Evolutionary conservation across 192 early-diverging fungal genomes (phyloP).

Genomic region (Coemansia sp.): DNA sequence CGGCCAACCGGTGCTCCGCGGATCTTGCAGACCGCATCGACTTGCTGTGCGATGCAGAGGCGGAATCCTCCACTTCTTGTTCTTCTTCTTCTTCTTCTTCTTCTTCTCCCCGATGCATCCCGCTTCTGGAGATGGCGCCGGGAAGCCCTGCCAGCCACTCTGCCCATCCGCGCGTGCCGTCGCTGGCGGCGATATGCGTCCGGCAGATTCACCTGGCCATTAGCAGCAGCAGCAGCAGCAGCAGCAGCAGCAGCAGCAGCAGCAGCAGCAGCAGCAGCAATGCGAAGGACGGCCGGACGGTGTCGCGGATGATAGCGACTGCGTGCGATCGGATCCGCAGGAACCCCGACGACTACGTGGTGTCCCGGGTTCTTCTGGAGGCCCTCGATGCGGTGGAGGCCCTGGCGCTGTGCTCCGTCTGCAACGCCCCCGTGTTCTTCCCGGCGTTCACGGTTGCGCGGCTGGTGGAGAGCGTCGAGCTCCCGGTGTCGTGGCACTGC

Average conservation of each 20-base stretch:
- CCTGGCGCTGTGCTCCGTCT: slow-evolving; percentile 27
- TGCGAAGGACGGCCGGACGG: background rate
- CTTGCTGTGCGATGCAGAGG: background rate
- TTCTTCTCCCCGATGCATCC: background rate
- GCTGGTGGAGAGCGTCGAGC: slow-evolving; percentile 2
- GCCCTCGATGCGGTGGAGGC: slow-evolving; percentile 10
- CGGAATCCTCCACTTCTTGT: background rate
- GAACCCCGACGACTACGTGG: slow-evolving; percentile 19
- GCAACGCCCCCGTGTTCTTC: slow-evolving; percentile 21
- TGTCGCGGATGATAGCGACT: background rate
- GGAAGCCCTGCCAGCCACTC: background rate
- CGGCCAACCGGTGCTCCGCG: slow-evolving; percentile 28
- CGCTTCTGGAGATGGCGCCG: slow-evolving; percentile 2
- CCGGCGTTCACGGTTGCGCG: slow-evolving; percentile 22
- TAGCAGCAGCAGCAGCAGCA: too few relatives aligned
- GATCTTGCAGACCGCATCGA: slow-evolving; percentile 4
- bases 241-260: too few relatives aligned
- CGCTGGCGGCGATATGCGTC: slow-evolving; percentile 23
- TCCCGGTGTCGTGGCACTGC: slow-evolving; percentile 45
- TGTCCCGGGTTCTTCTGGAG: slow-evolving; percentile 13
- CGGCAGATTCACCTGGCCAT: slow-evolving; percentile 11
- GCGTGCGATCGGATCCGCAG: slow-evolving; percentile 31
- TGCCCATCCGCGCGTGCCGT: slow-evolving; percentile 8
- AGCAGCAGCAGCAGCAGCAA: too few relatives aligned
- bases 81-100: background rate